phyloP scores from a whole-genome alignment of 2,329 filamentous ascomycete species.

The Ambrosiella beaveri region DNA sequence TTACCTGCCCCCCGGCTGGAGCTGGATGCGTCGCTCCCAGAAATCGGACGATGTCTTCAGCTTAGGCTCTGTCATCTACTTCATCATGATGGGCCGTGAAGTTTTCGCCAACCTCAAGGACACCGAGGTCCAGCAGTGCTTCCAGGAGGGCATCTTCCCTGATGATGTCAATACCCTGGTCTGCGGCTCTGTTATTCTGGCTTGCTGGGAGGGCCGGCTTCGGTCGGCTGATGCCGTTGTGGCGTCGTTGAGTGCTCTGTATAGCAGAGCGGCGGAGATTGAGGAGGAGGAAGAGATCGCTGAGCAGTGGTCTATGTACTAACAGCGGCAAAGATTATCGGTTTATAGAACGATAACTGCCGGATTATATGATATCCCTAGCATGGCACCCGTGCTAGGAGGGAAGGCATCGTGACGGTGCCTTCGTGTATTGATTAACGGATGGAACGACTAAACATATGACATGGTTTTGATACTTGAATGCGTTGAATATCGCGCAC shows the following conservation, averaged over 20 bases:
- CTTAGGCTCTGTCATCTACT: slow-evolving; percentile 21
- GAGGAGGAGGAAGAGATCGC: slow-evolving; percentile 13
- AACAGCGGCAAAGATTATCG: slow-evolving; percentile 6
- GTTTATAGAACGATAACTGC: slow-evolving; percentile 6
- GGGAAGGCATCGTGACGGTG: slow-evolving; percentile 3
- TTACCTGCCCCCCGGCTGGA: slow-evolving; percentile 16
- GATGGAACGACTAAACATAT: slow-evolving; percentile 13
- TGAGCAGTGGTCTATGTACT: slow-evolving; percentile 14
- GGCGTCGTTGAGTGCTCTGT: slow-evolving; percentile 10
- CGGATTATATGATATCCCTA: neutral
- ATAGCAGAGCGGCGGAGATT: slow-evolving; percentile 12
- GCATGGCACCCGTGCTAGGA: slow-evolving; percentile 1
- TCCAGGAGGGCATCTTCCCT: slow-evolving; percentile 18
- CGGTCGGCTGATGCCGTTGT: slow-evolving; percentile 12
- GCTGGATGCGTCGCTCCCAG: slow-evolving; percentile 17
- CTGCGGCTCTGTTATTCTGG: slow-evolving; percentile 18
- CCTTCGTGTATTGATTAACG: slow-evolving; percentile 11
- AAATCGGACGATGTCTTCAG: slow-evolving; percentile 20
- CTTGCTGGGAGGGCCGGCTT: slow-evolving; percentile 17
- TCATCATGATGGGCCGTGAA: slow-evolving; percentile 19
- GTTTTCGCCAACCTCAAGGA: slow-evolving; percentile 19
- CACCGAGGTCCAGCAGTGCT: slow-evolving; percentile 18
- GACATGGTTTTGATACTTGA: slow-evolving; percentile 6
- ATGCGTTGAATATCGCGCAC: slow-evolving; percentile 8
- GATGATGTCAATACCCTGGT: slow-evolving; percentile 15